Evolutionary conservation across 345 rosid genomes (phyloP), one percentile per base, ranked within the genome.

Genomic region (Brassica carinata): DNA sequence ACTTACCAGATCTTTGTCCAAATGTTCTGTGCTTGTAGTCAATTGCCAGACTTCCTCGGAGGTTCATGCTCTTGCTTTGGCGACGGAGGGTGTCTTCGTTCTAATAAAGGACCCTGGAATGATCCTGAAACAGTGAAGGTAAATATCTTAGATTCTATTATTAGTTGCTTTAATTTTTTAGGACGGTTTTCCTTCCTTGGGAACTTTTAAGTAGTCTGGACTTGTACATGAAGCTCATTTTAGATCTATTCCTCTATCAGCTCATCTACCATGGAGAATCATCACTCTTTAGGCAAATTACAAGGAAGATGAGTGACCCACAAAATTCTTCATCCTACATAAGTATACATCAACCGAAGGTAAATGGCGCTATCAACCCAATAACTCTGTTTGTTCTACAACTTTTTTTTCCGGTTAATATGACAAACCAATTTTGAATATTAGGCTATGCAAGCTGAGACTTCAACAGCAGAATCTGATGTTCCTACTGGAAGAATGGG

Each of bases 71-170:
- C 85, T 75, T 96, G 99, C 82, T 84, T 89, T 51, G 77, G 72
- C 1, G 93, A 87, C 55, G 96, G 99, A 84, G 99, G 96, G 51
- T 96, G 99, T 82, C 94, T 91, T 75, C 87, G 92, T 61, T 96
- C 99, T 77, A 87, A 89, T 69, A 91, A 90, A 87, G 99, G 98
- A 79, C 99, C 99, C 29, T 96, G 98, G 97, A 89, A 90, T 80
- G 97, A 96, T 81, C 94, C 96, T 75, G 90, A 87, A 59, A 84
- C 89, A 82, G 87, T 91, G 97, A 96, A 96, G 96, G 99, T 93
- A 84, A 26, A 33, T 18, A 38, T 33, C 9, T 76, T 76, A 19
- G 67, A 29, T 69, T 64, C 53, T 73, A 38, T 7, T 64, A 8
- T 14, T 9, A 17, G 34, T 53, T 43, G 72, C 33, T 66, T 27